Evolutionary conservation across 2,329 filamentous ascomycete genomes (phyloP).

Genomic region (Penicillium sp.): DNA sequence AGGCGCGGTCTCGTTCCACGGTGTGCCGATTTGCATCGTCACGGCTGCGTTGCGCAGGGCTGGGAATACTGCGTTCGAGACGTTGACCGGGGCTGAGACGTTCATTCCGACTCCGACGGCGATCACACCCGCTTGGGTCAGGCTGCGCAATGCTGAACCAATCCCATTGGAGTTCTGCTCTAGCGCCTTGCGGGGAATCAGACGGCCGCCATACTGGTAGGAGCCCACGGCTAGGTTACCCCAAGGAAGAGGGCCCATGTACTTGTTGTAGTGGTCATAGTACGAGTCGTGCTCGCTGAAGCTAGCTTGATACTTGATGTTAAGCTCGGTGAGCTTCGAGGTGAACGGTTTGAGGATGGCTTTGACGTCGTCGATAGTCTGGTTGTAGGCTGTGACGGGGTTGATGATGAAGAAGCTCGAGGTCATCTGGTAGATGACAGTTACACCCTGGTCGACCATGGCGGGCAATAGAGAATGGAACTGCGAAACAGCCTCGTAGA

Average conservation of each 20-base stretch:
- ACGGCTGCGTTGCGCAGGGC: constrained; percentile 42
- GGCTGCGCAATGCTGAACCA: constrained; percentile 33
- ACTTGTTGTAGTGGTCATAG: constrained; percentile 36
- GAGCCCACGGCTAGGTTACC: constrained; percentile 28
- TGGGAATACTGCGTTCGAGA: constrained; percentile 43
- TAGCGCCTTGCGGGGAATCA: constrained; percentile 39
- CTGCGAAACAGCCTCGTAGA: constrained; percentile 53
- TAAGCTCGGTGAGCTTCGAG: constrained; percentile 39
- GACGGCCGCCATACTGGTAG: constrained; percentile 35
- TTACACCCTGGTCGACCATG: constrained; percentile 53
- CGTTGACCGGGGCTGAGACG: constrained; percentile 37
- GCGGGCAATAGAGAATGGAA: constrained; percentile 52
- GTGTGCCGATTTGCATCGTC: constrained; percentile 36
- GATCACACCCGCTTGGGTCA: constrained; percentile 36
- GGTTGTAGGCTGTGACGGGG: constrained; percentile 51
- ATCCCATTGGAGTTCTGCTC: constrained; percentile 32
- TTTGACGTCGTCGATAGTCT: constrained; percentile 47
- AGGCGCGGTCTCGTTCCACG: constrained; percentile 42
- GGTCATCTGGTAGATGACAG: constrained; percentile 53
- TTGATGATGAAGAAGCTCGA: constrained; percentile 50
- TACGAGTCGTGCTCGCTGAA: constrained; percentile 35
- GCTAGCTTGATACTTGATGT: constrained; percentile 34
- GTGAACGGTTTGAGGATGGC: constrained; percentile 49
- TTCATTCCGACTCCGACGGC: constrained; percentile 44
- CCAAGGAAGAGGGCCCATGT: constrained; percentile 33